Percentiles rank a stretch among this genome's conserved stretches.
phyloP scores from a whole-genome alignment of 257 asterid species.

The Echium plantagineum region DNA sequence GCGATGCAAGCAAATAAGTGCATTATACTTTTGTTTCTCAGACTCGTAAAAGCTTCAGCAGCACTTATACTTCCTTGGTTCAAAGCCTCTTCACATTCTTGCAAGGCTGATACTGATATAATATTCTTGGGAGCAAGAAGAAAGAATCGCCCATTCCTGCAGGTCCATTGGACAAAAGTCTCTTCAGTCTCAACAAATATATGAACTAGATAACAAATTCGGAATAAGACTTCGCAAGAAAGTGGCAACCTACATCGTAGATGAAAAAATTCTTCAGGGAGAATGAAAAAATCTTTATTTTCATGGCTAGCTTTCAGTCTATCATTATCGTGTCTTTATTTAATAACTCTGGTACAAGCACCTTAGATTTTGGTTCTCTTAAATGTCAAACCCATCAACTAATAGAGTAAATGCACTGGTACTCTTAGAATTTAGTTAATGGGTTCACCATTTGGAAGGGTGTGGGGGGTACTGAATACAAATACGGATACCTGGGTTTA shows the following conservation, averaged over 20 bases:
- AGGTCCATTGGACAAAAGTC: slow-evolving; percentile 19
- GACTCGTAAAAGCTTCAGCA: slow-evolving; percentile 58
- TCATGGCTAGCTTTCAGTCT: too few species aligned
- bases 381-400: too few species aligned
- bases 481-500: background rate
- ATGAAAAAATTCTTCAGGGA: background rate
- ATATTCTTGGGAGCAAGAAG: slow-evolving; percentile 74
- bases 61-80: slow-evolving; percentile 83
- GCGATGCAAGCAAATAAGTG: slow-evolving; percentile 89
- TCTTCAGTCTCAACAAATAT: background rate
- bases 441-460: too few species aligned
- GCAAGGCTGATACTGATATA: slow-evolving; percentile 48
- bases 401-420: too few species aligned
- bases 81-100: slow-evolving; percentile 85
- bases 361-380: too few species aligned
- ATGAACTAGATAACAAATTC: background rate
- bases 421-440: too few species aligned
- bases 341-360: too few species aligned
- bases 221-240: background rate
- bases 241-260: background rate
- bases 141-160: slow-evolving; percentile 86
- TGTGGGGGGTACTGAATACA: background rate
- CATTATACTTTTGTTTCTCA: slow-evolving; percentile 74
- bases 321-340: too few species aligned
- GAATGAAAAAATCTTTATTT: too few species aligned